Conservation (phyloP, 306 rosid genomes). For the Arachis hypogaea region DNA sequence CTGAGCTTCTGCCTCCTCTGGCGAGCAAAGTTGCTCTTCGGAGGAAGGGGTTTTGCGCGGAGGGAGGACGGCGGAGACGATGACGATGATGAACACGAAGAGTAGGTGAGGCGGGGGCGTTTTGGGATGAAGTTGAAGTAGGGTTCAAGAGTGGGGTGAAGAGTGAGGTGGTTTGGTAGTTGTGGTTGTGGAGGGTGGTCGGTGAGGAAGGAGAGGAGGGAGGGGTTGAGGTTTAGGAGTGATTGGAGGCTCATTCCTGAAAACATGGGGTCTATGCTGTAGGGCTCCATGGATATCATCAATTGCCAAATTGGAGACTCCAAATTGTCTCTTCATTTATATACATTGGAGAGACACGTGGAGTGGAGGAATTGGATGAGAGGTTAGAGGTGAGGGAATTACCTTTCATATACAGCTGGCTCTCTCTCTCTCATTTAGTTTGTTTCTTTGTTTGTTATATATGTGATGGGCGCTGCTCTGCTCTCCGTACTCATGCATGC, state of each 20-base stretch:
- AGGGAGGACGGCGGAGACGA: background rate
- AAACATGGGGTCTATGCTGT: conserved; percentile 53
- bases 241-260: conserved; percentile 58
- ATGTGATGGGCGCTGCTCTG: too few species aligned
- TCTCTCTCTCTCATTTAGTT: too few species aligned
- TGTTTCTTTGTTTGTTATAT: too few species aligned
- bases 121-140: conserved; percentile 35
- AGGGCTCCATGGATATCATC: conserved; percentile 1
- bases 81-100: background rate
- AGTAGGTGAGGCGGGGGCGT: background rate
- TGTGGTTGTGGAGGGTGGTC: conserved; percentile 12
- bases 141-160: conserved; percentile 39
- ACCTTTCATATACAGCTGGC: too few species aligned
- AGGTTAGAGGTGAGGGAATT: background rate
- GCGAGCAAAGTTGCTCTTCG: conserved; percentile 58
- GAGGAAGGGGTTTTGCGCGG: conserved; percentile 19
- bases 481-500: too few species aligned
- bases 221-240: conserved; percentile 44
- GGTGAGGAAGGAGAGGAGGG: conserved; percentile 22
- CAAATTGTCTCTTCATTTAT: too few species aligned
- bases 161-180: conserved; percentile 36
- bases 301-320: background rate
- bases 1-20: conserved; percentile 71
- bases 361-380: background rate
- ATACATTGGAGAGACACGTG: conserved; percentile 42